Base-by-base conservation (phyloP, 768 basidiomycete genomes). In the Boletus subcaerulescens region DNA sequence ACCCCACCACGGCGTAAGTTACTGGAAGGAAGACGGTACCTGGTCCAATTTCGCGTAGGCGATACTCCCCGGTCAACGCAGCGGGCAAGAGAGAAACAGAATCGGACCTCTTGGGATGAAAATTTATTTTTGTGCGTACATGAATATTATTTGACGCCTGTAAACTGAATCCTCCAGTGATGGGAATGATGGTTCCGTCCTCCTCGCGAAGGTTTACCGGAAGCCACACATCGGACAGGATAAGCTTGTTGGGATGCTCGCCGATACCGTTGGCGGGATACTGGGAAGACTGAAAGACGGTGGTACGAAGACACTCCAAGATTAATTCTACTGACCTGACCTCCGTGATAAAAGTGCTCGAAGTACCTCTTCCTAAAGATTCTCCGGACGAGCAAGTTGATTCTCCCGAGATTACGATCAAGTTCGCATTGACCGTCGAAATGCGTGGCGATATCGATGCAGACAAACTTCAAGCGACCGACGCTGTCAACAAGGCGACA, bases 81-180 rank as follows among this genome's bases (percentile, higher is more conserved):
- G 26, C 39, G 14, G 0, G 50, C 40, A 26, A 64, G 45, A 14
- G 61, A 64, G 47, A 61, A 38, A 41, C 35, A 48, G 24, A 49
- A 49, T 41, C 3, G 35, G 10, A 40, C 44, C 1, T 51, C 40
- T 32, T 63, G 61, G 61, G 41, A 57, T 29, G 58, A 63, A 10
- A 49, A 8, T 5, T 43, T 63, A 2, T 64, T 53, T 45, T 63
- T 63, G 61, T 63, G 17, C 13, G 61, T 64, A 9, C 11, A 43
- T 18, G 5, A 22, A 26, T 7, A 29, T 47, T 29, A 2, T 26
- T 26, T 46, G 45, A 29, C 9, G 15, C 29, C 4, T 22, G 13
- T 7, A 4, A 31, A 31, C 45, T 61, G 50, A 54, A 44, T 41
- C 4, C 35, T 3, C n/a, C 36, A 63, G 62, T 17, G 62, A 65